Conservation (phyloP, 2,329 filamentous ascomycete genomes). For the Talaromyces sp. region DNA sequence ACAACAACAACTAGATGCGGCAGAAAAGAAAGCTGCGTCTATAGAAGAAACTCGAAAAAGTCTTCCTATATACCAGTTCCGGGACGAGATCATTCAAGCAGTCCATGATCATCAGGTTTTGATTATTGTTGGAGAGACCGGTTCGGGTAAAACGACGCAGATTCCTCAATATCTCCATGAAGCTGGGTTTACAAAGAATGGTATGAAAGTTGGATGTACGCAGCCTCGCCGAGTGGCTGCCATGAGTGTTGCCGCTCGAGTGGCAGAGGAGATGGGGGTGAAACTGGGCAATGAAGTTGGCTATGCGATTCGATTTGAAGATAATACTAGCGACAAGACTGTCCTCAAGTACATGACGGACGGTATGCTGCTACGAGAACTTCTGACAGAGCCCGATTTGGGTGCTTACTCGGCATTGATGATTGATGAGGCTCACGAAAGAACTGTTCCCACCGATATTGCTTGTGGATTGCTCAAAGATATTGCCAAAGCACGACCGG, state of each 20-base stretch:
- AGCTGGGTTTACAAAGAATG: conserved; percentile 78
- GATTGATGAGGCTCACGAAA: conserved; percentile 96
- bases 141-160: conserved; percentile 93
- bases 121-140: conserved; percentile 91
- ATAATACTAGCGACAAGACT: conserved; percentile 85
- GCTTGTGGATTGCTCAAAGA: conserved; percentile 84
- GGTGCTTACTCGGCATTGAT: conserved; percentile 80
- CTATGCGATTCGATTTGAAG: conserved; percentile 92
- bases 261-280: conserved; percentile 87
- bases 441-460: conserved; percentile 87
- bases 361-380: conserved; percentile 85
- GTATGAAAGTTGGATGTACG: conserved; percentile 83
- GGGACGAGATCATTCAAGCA: conserved; percentile 79
- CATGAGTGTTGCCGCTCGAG: conserved; percentile 95
- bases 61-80: conserved; percentile 82
- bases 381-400: conserved; percentile 82
- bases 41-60: conserved; percentile 91
- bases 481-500: conserved; percentile 72
- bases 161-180: conserved; percentile 90
- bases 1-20: conserved; percentile 76
- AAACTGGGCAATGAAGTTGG: conserved; percentile 89
- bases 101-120: conserved; percentile 80
- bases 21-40: conserved; percentile 78
- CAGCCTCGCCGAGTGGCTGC: conserved; percentile 93
- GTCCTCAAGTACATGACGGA: conserved; percentile 96